phyloP scores from a whole-genome alignment of 1,284 basidiomycete species.

The Ganoderma resinaceum region DNA sequence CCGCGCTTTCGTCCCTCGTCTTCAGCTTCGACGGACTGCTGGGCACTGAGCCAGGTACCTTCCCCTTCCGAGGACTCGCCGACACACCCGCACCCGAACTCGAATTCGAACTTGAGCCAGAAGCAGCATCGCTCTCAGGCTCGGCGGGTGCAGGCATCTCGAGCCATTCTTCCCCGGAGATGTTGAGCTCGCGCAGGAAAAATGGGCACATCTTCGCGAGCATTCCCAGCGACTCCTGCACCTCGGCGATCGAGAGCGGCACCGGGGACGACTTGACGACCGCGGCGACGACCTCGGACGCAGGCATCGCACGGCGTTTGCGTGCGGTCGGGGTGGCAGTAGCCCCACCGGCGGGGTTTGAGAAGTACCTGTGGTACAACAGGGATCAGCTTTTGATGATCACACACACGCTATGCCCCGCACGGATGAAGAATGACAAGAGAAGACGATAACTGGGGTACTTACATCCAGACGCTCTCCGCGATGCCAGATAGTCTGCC shows the following conservation, averaged over 20 bases:
- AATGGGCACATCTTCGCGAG: constrained; percentile 77
- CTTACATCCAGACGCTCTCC: constrained; percentile 88
- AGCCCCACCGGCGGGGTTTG: constrained; percentile 56
- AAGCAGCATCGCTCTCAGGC: constrained; percentile 9
- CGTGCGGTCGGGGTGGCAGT: constrained; percentile 57
- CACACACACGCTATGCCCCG: not conserved
- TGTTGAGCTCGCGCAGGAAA: constrained; percentile 68
- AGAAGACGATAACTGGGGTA: constrained; percentile 23
- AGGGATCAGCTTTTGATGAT: constrained; percentile 6
- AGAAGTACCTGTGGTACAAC: constrained; percentile 63
- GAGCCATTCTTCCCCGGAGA: constrained; percentile 78
- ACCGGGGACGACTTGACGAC: constrained; percentile 81
- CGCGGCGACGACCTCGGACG: constrained; percentile 66
- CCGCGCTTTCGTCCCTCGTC: constrained; percentile 56
- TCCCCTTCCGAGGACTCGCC: constrained; percentile 16
- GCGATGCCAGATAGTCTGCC: constrained; percentile 79
- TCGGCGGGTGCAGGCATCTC: constrained; percentile 69
- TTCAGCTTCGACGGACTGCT: constrained; percentile 44
- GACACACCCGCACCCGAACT: constrained; percentile 32
- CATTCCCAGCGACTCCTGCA: constrained; percentile 72
- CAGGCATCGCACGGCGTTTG: constrained; percentile 72
- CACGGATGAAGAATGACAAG: not conserved
- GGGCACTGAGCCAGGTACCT: constrained; percentile 29
- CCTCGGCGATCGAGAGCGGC: constrained; percentile 77
- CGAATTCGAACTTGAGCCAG: constrained; percentile 26